Evolutionary conservation across 495 filamentous ascomycete species (phyloP), one percentile per base, ranked within the genome.

Genomic region (Aspergillus biplanus): DNA sequence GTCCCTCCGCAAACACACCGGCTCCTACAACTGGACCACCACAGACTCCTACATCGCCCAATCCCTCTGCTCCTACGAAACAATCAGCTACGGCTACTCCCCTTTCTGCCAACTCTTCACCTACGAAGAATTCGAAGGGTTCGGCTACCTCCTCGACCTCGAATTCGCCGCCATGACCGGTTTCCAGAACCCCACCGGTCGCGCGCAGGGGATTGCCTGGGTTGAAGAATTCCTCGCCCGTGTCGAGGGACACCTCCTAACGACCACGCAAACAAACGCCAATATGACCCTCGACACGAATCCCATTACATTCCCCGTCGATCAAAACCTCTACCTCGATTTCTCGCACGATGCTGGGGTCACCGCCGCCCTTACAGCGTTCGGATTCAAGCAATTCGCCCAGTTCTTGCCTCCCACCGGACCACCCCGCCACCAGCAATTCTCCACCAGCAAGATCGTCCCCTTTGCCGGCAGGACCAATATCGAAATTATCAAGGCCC

Each of bases 401-500:
- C 66, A 77, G n/a, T 62, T 72, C 35, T 70, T 83, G 7, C 80
- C 83, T 11, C 66, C 77, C 7, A 74, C 73, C 3, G 64, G 72
- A 6, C 75, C 83, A 31, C 75, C 80, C 0, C 72, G 70, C 18
- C 67, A 80, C 21, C 84, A 81, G 58, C 75, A 81, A 46, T 79
- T 87, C 59, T 80, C 82, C 33, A 79, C 87, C n/a, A 82, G 81
- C 39, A 80, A 85, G 52, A 63, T 90, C 11, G 81, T 82, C 53
- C 86, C 86, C 1, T 90, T 89, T 65, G 86, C 75, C 5, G 85
- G 81, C 4, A 73, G 86, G 4, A 73, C 88, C 3, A 86, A 88
- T 69, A 88, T 89, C 53, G 87, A 90, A 63, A 75, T 90, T 52
- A 86, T 89, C 69, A 71, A 75, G 8, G 77, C 86, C 3, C 87